These are phyloP conservation scores for Paraphaeosphaeria minitans DNA, from an alignment of 2,329 filamentous ascomycete genomes.

Conservation along the genomic window DNA sequence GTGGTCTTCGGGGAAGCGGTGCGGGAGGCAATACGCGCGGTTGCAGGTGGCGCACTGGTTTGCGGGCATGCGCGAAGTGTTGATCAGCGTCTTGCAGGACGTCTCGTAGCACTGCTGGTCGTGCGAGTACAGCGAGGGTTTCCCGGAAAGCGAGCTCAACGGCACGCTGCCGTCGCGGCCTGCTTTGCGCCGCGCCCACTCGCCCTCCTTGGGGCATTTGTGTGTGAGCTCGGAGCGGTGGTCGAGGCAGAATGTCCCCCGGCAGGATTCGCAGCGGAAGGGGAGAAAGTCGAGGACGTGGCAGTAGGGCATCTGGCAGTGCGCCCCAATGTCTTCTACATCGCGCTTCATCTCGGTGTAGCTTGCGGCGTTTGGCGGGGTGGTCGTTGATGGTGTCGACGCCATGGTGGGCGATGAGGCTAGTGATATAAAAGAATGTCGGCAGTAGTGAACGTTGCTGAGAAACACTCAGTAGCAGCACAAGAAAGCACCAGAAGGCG, in stretches of 20 bases:
- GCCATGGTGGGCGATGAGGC: slow-evolving; percentile 22
- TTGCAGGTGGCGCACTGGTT: slow-evolving; percentile 75
- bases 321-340: slow-evolving; percentile 82
- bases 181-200: slow-evolving; percentile 61
- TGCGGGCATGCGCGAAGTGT: slow-evolving; percentile 69
- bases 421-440: slow-evolving; percentile 9
- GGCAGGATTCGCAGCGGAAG: slow-evolving; percentile 90
- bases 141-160: slow-evolving; percentile 43
- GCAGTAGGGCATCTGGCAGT: slow-evolving; percentile 92
- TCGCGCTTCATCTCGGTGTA: slow-evolving; percentile 76
- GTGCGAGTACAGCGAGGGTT: slow-evolving; percentile 62
- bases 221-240: slow-evolving; percentile 88
- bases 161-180: slow-evolving; percentile 34
- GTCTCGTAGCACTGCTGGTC: slow-evolving; percentile 72
- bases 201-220: slow-evolving; percentile 65
- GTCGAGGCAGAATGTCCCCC: slow-evolving; percentile 84
- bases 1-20: slow-evolving; percentile 79
- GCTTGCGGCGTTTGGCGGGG: slow-evolving; percentile 41
- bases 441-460: not conserved
- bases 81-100: slow-evolving; percentile 71
- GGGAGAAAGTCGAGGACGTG: slow-evolving; percentile 95
- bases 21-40: slow-evolving; percentile 76
- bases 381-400: slow-evolving; percentile 16
- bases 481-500: slow-evolving; percentile 7
- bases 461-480: slow-evolving; percentile 2